A percentile compares a stretch with the other conserved stretches of the same genome.
phyloP scores from a whole-genome alignment of 2,329 filamentous ascomycete species.

The Amphichorda felina region DNA sequence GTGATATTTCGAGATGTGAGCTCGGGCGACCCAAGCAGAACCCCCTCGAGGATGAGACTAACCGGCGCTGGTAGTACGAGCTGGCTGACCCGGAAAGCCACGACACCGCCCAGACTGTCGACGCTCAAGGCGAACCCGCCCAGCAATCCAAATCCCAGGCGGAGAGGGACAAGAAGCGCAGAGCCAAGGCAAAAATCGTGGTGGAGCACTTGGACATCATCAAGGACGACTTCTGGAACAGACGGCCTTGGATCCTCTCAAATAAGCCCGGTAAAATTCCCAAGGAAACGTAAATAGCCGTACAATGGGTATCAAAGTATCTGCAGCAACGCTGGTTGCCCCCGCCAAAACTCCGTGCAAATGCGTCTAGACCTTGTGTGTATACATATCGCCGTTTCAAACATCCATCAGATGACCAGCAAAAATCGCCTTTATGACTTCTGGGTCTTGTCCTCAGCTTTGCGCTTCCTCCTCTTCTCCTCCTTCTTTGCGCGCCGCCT shows the following conservation, averaged over 20 bases:
- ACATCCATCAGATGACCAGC: no score
- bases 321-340: not conserved
- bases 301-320: constrained; percentile 1
- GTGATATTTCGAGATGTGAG: constrained; percentile 73
- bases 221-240: constrained; percentile 87
- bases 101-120: constrained; percentile 31
- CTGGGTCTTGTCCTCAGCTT: constrained; percentile 12
- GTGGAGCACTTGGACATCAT: constrained; percentile 90
- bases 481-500: constrained; percentile 30
- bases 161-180: constrained; percentile 72
- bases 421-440: no score
- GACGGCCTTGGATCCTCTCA: constrained; percentile 71
- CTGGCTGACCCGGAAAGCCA: constrained; percentile 47
- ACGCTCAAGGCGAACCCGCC: constrained; percentile 37
- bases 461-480: constrained; percentile 26
- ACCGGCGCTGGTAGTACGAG: constrained; percentile 44
- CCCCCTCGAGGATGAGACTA: not conserved
- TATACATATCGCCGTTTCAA: not conserved
- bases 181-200: constrained; percentile 68
- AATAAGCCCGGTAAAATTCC: constrained; percentile 61
- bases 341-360: not conserved
- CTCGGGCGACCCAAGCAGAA: constrained; percentile 2
- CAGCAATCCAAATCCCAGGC: constrained; percentile 65
- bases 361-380: not conserved
- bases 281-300: constrained; percentile 34